Base-by-base conservation (phyloP, 164 flowering plant species). In the Nelumbo lutea region DNA sequence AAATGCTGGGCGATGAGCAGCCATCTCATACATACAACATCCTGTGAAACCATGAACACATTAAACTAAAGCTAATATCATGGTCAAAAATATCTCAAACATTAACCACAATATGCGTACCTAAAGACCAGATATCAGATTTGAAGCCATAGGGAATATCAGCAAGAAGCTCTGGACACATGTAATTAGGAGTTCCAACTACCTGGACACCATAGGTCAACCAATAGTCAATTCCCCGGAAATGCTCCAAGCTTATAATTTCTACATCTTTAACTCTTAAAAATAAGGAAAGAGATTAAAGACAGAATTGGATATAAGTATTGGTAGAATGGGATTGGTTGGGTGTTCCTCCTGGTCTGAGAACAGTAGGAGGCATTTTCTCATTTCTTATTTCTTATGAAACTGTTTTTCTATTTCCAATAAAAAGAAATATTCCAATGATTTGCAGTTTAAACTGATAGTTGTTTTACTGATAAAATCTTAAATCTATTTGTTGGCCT, bases 81-180 rank as follows among this genome's bases (percentile, higher is more conserved):
- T 15, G 47, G 53, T 3, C 3, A 27, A 46, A 46, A 6, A 10
- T 39, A 7, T 43, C 46, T 9, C 7, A 45, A 48, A 58, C 43
- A n/a, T 45, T 45, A 67, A 6, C 64, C 47, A 56, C 68, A 61
- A 46, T 39, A 53, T 40, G 6, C 38, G 53, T 66, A 84, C 92
- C 92, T 69, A 88, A 75, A 15, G 93, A 85, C 93, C 91, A 88
- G 51, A 85, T 87, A 67, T 88, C 91, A 1, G 94, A 89, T 73
- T 89, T 87, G 79, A 81, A 83, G 76, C 94, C 89, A 74, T 87
- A 89, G 2, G 94, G 90, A 52, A 84, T 82, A 65, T 86, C 88
- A 9, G 90, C 85, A 45, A 87, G 83, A 57, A 89, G 83, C 80
- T 89, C 91, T 15, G 94, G 94, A 68, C 94, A 89, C 91, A 89